A percentile compares a stretch with the other conserved stretches of the same genome.
phyloP scores from a whole-genome alignment of 192 early-diverging fungal species.

The Kickxella alabastrina region DNA sequence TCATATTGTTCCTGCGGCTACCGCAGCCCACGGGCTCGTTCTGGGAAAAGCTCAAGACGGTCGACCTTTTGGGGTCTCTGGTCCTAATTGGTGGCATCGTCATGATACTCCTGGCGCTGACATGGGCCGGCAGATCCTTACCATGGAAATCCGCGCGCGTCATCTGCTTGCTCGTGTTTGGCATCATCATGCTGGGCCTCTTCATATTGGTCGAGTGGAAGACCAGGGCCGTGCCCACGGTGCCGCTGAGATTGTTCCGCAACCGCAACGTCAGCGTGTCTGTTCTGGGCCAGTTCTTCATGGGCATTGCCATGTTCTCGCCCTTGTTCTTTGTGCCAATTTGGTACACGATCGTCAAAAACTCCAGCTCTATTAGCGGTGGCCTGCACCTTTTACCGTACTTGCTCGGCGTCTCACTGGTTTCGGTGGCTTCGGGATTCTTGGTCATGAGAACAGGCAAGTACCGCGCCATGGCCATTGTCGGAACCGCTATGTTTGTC shows the following conservation, averaged over 20 bases:
- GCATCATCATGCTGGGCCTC: slow-evolving; percentile 37
- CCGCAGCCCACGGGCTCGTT: slow-evolving; percentile 46
- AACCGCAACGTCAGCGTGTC: slow-evolving; percentile 57
- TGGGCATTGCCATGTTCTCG: slow-evolving; percentile 58
- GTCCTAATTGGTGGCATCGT: slow-evolving; percentile 53
- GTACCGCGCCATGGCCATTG: slow-evolving; percentile 47
- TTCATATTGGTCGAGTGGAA: slow-evolving; percentile 58
- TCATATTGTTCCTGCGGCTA: slow-evolving; percentile 53
- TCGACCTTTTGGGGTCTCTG: slow-evolving; percentile 60
- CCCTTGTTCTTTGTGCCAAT: slow-evolving; percentile 61
- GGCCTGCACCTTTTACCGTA: slow-evolving; percentile 65
- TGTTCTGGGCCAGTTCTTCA: slow-evolving; percentile 48
- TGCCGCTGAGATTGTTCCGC: slow-evolving; percentile 51
- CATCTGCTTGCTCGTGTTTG: slow-evolving; percentile 55
- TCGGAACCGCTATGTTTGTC: slow-evolving; percentile 55
- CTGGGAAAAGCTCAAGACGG: slow-evolving; percentile 52
- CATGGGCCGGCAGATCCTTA: slow-evolving; percentile 60
- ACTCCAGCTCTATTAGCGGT: slow-evolving; percentile 51
- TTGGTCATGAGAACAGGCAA: slow-evolving; percentile 53
- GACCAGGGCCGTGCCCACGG: slow-evolving; percentile 56
- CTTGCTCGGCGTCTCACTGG: slow-evolving; percentile 53
- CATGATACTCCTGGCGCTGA: slow-evolving; percentile 57
- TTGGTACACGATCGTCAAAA: slow-evolving; percentile 60
- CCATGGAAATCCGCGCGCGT: slow-evolving; percentile 57
- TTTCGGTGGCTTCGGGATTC: slow-evolving; percentile 54